Evolutionary conservation across 257 asterid genomes (phyloP).

Genomic region (Salvia rosmarinus): DNA sequence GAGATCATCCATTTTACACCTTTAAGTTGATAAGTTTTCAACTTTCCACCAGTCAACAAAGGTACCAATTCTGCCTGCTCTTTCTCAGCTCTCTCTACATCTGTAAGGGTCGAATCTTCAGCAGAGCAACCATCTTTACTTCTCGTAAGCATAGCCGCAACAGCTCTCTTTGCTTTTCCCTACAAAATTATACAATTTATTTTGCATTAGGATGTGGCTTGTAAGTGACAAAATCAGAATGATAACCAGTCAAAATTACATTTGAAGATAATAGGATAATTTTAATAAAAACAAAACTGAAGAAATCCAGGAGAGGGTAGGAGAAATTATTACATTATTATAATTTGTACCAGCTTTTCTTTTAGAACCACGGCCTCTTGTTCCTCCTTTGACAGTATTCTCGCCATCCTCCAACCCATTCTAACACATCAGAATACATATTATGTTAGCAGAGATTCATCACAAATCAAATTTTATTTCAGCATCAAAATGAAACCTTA

Average conservation of each 20-base stretch:
- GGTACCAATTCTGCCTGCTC: slow-evolving; percentile 94
- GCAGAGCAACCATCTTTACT: slow-evolving; percentile 61
- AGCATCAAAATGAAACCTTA: slow-evolving; percentile 46
- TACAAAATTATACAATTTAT: slow-evolving; percentile 32
- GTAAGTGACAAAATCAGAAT: slow-evolving; percentile 9
- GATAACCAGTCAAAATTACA: neutral
- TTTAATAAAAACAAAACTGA: neutral
- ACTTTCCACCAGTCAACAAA: slow-evolving; percentile 87
- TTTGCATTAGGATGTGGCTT: slow-evolving; percentile 1
- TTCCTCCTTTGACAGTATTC: slow-evolving; percentile 42
- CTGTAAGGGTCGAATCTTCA: slow-evolving; percentile 69
- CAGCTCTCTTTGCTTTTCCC: slow-evolving; percentile 94
- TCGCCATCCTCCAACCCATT: slow-evolving; percentile 57
- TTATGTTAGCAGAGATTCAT: slow-evolving; percentile 27
- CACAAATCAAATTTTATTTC: neutral
- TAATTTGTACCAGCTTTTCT: slow-evolving; percentile 63
- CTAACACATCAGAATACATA: slow-evolving; percentile 46
- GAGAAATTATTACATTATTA: slow-evolving; percentile 54
- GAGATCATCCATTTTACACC: slow-evolving; percentile 99
- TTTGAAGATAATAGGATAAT: neutral
- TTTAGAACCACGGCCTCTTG: slow-evolving; percentile 76
- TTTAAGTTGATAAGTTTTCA: slow-evolving; percentile 89
- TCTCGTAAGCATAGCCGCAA: slow-evolving; percentile 93
- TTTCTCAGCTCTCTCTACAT: slow-evolving; percentile 67
- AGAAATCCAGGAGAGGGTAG: slow-evolving; percentile 13